Evolutionary conservation across 169 alveolate species (phyloP), one percentile per base, ranked within the genome.

Genomic region (Nephromyces sp.): DNA sequence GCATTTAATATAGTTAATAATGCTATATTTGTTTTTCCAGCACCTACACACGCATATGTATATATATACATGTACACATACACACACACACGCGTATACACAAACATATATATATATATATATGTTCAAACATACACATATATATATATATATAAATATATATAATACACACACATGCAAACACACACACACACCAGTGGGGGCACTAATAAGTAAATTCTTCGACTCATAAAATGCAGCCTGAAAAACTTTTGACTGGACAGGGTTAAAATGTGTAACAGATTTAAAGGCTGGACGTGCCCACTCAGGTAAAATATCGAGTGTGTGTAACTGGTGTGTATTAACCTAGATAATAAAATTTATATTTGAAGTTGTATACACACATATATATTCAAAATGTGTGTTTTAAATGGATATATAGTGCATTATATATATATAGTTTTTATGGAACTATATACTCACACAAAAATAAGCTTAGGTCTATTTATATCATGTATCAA

Each of bases 1-100:
- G 87, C 95, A 73, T 96, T 92, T 62, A 98, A 81, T 21, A 97
- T 94, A 43, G 98, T 87, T 64, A 98, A 87, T 66, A 98, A 77
- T 27, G 99, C 99, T 52, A 97, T 94, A 83, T 97, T 98, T 0
- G 99, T 98, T 83, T 98, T 98, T 28, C 99, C 99, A 0, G 99
- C 98, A 3, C 69, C 72, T 30, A 57, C 51, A 22, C 65, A 61
- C 21, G 72, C 70, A 8, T 57, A 62, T 28, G 51, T 31, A 53
- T 63, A 68, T 32, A 71, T 28, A 8, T 30, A 63, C 28, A 0
- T 25, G 62, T 75, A 32, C 22, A 76, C 68, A 3, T 57, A 70
- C 21, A 99, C 99, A 70, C 99, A 95, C 1, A 97, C 90, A 68
- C 96, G 81, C 89, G 96, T 64, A 83, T 97, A 96, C 73, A 94